Conservation (phyloP, 805 yeast species). For the Pichia phayaonensis region DNA sequence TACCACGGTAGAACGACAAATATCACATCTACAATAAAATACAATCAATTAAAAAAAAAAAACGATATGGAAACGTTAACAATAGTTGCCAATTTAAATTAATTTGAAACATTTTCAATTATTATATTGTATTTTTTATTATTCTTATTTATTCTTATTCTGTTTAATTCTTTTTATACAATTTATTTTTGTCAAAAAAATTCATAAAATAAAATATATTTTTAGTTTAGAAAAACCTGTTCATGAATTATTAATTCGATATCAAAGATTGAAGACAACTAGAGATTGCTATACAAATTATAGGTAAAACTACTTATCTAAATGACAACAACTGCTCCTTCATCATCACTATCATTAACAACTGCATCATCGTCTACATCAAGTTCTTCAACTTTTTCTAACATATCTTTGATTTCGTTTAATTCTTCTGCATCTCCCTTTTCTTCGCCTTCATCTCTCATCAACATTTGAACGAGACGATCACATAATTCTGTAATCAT, state of each 20-base stretch:
- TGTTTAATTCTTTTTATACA: not conserved
- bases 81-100: not conserved
- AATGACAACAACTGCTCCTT: constrained; percentile 9
- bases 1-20: not conserved
- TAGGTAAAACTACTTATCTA: not conserved
- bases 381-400: constrained; percentile 26
- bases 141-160: not conserved
- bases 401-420: constrained; percentile 40
- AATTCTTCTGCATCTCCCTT: constrained; percentile 43
- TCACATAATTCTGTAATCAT: constrained; percentile 64
- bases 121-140: not conserved
- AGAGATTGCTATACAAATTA: not conserved
- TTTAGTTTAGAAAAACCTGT: not conserved
- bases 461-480: constrained; percentile 78
- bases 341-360: constrained; percentile 13
- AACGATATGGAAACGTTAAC: not conserved
- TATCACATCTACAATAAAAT: not conserved
- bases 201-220: not conserved
- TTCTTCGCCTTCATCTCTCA: constrained; percentile 76
- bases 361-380: constrained; percentile 2
- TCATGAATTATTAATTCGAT: not conserved
- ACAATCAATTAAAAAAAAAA: not conserved
- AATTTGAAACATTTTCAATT: not conserved
- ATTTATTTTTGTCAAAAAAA: not conserved
- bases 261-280: not conserved